Percentiles rank a stretch among this genome's conserved stretches.
These are phyloP conservation scores for Cordyceps cicadae DNA, from an alignment of 2,329 filamentous ascomycete genomes.

Conservation along the genomic window DNA sequence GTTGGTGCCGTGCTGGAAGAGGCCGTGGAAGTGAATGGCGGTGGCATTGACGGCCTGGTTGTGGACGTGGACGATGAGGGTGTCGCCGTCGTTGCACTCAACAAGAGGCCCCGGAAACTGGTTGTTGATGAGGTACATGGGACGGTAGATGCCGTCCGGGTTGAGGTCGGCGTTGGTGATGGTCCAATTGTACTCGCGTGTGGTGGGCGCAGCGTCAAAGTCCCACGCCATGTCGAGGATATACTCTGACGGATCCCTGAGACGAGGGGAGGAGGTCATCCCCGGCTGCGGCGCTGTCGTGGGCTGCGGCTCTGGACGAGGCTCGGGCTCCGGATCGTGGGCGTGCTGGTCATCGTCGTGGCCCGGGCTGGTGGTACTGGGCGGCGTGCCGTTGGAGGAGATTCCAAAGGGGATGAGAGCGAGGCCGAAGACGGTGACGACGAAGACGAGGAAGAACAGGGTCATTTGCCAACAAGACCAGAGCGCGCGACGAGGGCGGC, in stretches of 20 bases:
- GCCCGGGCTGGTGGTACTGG: not conserved
- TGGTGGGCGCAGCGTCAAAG: slow-evolving; percentile 37
- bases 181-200: slow-evolving; percentile 52
- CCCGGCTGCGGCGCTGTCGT: not conserved
- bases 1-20: slow-evolving; percentile 69
- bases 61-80: slow-evolving; percentile 57
- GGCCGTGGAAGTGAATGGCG: slow-evolving; percentile 67
- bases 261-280: slow-evolving; percentile 13
- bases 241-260: slow-evolving; percentile 40
- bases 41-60: slow-evolving; percentile 61
- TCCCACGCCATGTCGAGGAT: slow-evolving; percentile 51
- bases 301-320: not conserved
- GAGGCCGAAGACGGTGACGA: slow-evolving; percentile 19
- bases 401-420: slow-evolving; percentile 17
- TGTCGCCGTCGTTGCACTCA: slow-evolving; percentile 66
- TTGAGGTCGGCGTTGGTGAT: slow-evolving; percentile 50
- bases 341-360: slow-evolving; percentile 2
- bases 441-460: slow-evolving; percentile 17
- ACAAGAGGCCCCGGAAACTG: slow-evolving; percentile 67
- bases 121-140: slow-evolving; percentile 64
- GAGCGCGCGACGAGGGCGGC: not conserved
- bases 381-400: slow-evolving; percentile 1
- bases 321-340: not conserved
- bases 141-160: slow-evolving; percentile 50
- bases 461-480: slow-evolving; percentile 13